Base-by-base conservation (phyloP, 2,329 filamentous ascomycete species). In the Pseudocercospora crystallina region DNA sequence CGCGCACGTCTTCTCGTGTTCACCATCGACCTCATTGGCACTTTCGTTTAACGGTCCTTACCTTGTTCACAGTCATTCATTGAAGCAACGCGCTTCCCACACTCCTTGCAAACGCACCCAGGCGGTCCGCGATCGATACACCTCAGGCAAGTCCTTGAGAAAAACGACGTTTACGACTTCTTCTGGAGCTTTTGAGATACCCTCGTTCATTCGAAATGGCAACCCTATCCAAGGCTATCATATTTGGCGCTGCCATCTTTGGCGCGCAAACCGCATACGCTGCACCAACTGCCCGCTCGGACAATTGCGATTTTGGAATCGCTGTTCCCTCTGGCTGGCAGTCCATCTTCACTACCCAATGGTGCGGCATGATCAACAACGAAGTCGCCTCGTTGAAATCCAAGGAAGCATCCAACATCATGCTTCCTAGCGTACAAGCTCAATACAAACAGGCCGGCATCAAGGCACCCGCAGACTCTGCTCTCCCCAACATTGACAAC, bases 351-450 rank as follows among this genome's bases (percentile, higher is more conserved):
- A 39, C 39, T 10, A n/a, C 43, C 8, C 53, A 56, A 35, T 56
- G 53, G 53, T 47, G 43, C 15, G 39, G n/a, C 26, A 56, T 56
- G 53, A 36, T 49, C n/a, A 45, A 15, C 31, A 46, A 47, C 15
- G 53, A 56, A 39, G 42, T 53, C n/a, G 26, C 37, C 14, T 31
- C 44, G 5, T 36, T 53, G 7, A 52, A 42, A 14, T 14, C 31
- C 15, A 42, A 35, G 29, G 41, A 52, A 29, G 39, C 42, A 10
- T 32, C 40, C 8, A 17, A 36, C 32, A 35, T 35, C 10, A 36
- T 48, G 31, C 46, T 43, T 5, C 29, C 40, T 8, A 31, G 11
- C 7, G 32, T 52, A 40, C 26, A 36, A n/a, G 47, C 50, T 29
- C 32, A 20, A 12, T 57, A 43, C 41, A 32, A 32, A 7, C 51